Percentiles rank a stretch among this genome's conserved stretches.
Evolutionary conservation across 108 stramenopile species (phyloP).

Genomic region (Nitzschia inconspicua): DNA sequence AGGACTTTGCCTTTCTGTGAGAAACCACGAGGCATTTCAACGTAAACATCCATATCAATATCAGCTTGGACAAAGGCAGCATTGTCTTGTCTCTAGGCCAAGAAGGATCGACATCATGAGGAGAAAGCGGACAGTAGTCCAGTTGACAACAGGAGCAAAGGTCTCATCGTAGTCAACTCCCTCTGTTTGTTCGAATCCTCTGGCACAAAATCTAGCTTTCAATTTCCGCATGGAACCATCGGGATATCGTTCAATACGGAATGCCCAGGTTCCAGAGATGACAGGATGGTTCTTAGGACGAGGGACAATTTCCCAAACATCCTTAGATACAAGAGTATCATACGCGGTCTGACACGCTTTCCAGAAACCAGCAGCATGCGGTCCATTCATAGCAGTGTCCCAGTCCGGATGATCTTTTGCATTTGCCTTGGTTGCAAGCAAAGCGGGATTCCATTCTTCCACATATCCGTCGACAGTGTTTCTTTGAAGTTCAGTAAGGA

Average conservation of each 20-base stretch:
- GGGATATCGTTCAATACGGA: conserved; percentile 18
- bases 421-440: not conserved
- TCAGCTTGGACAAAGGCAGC: conserved; percentile 30
- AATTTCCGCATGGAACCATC: conserved; percentile 29
- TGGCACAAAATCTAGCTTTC: conserved; percentile 33
- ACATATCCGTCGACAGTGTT: not conserved
- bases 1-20: conserved; percentile 13
- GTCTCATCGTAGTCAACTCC: conserved; percentile 38
- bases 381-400: not conserved
- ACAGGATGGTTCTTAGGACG: not conserved
- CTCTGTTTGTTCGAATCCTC: conserved; percentile 24
- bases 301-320: not conserved
- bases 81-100: not conserved
- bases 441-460: not conserved
- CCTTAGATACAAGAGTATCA: not conserved
- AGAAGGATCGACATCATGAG: conserved; percentile 4
- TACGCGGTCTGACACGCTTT: not conserved
- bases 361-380: not conserved
- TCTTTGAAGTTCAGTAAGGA: not conserved
- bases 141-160: conserved; percentile 36
- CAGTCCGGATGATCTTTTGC: conserved; percentile 1
- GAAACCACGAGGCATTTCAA: conserved; percentile 33
- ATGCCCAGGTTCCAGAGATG: conserved; percentile 11
- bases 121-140: conserved; percentile 25
- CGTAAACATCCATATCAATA: conserved; percentile 23